Base-by-base conservation (phyloP, 371 early-diverging fungal genomes). In the Cokeromyces recurvatus region DNA sequence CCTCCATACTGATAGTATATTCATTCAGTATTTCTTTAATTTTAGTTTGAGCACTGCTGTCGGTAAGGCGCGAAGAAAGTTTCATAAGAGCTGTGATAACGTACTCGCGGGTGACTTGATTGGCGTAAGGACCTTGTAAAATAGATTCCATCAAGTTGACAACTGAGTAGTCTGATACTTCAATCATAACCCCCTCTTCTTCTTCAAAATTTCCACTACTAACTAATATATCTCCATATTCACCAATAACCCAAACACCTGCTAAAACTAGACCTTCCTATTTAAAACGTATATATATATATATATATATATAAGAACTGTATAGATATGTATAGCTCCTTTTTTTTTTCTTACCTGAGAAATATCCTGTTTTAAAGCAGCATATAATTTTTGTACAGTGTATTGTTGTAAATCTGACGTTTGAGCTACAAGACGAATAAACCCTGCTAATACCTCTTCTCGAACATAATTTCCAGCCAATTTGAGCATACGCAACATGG, bases 201-300 rank as follows among this genome's bases (percentile, higher is more conserved):
- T 87, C 90, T 24, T 89, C 90, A 45, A 85, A 87, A 47, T 47
- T 71, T 23, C 82, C 82, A 10, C 79, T 79, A 11, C 59, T 49
- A 11, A 82, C 67, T n/a, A 97, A 75, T 4, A 91, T 68, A 62
- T 98, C 96, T 22, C 95, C 97, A 64, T 83, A 97, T 68, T 98
- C 98, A 44, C 98, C 98, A 62, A 96, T 82, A 32, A 85, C 80
- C 98, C 98, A 98, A 5, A 90, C 84, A 44, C 87, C 87, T 25
- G 91, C 91, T 54, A 93, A 73, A n/a, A 94, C 86, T 38, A 97
- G 77, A 4, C 89, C 91, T 62, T 95, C 94, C 72, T 94, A 34
- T 38, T 23, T 23, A n/a, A n/a, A n/a, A n/a, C 25, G n/a, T 12
- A 14, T 12, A 25, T 37, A 19, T 16, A 19, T 22, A 7, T 38